phyloP scores from a whole-genome alignment of 192 early-diverging fungal genomes.

The Diversispora epigaea region DNA sequence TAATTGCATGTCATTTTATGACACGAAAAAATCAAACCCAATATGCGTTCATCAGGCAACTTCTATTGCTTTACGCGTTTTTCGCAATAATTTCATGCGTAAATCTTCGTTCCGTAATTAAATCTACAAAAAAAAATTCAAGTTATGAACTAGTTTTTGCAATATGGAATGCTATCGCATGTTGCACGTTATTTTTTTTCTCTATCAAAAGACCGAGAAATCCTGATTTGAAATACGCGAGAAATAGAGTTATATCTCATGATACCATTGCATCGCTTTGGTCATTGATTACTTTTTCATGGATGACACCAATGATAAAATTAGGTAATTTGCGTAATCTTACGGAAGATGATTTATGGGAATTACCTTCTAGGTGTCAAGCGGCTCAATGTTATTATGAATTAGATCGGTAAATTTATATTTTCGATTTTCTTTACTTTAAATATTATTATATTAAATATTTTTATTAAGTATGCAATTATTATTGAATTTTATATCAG shows the following conservation, averaged over 20 bases:
- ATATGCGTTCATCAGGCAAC: constrained; percentile 28
- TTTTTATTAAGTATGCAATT: no score
- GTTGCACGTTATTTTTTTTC: constrained; percentile 25
- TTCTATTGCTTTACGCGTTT: constrained; percentile 16
- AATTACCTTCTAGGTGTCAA: constrained; percentile 33
- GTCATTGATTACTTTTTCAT: constrained; percentile 28
- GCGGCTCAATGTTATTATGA: constrained; percentile 31
- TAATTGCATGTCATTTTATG: constrained; percentile 33
- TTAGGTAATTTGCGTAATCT: constrained; percentile 37
- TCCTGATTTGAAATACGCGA: constrained; percentile 23
- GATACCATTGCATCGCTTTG: constrained; percentile 37
- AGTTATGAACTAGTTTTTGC: constrained; percentile 26
- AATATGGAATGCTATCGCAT: constrained; percentile 18
- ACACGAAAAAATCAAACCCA: constrained; percentile 31
- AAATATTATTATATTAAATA: background rate
- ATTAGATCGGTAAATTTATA: constrained; percentile 18
- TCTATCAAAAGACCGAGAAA: constrained; percentile 29
- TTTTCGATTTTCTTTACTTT: background rate
- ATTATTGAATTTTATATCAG: background rate
- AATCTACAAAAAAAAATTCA: background rate
- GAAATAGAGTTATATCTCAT: constrained; percentile 30
- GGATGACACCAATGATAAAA: constrained; percentile 41
- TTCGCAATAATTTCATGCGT: constrained; percentile 12
- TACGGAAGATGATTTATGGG: constrained; percentile 38
- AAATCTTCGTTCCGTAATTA: constrained; percentile 30